phyloP scores from a whole-genome alignment of 2,329 filamentous ascomycete species.

The Claviceps fusiformis region DNA sequence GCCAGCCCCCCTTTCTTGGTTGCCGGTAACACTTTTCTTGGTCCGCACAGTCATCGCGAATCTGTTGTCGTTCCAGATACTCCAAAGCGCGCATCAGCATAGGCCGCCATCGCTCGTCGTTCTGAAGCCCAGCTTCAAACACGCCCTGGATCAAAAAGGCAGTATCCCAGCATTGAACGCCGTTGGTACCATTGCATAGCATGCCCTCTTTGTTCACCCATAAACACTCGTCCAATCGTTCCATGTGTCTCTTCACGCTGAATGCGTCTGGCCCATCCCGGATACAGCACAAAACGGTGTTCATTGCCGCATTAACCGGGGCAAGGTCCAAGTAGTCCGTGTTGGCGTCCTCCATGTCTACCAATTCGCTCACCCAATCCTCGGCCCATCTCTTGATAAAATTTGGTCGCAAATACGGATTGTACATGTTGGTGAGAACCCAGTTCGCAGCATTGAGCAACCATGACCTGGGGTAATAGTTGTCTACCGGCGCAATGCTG shows the following conservation, averaged over 20 bases:
- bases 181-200: constrained; percentile 91
- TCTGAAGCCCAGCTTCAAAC: constrained; percentile 64
- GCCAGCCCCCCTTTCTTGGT: constrained; percentile 84
- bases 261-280: constrained; percentile 64
- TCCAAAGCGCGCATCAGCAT: constrained; percentile 73
- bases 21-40: constrained; percentile 78
- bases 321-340: constrained; percentile 77
- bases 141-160: constrained; percentile 77
- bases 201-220: constrained; percentile 91
- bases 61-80: constrained; percentile 85
- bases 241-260: constrained; percentile 62
- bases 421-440: constrained; percentile 66
- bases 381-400: constrained; percentile 59
- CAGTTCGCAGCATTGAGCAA: constrained; percentile 68
- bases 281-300: constrained; percentile 74
- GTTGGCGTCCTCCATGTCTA: constrained; percentile 86
- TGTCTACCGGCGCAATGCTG: constrained; percentile 64
- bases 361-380: constrained; percentile 66
- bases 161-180: constrained; percentile 97
- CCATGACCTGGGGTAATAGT: constrained; percentile 88
- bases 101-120: constrained; percentile 61
- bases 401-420: constrained; percentile 58
- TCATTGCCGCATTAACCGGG: constrained; percentile 83
- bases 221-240: constrained; percentile 71
- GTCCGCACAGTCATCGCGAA: constrained; percentile 67